These are phyloP conservation scores for Wickerhamomyces subpelliculosus DNA, from an alignment of 805 yeast species.

Conservation along the genomic window DNA sequence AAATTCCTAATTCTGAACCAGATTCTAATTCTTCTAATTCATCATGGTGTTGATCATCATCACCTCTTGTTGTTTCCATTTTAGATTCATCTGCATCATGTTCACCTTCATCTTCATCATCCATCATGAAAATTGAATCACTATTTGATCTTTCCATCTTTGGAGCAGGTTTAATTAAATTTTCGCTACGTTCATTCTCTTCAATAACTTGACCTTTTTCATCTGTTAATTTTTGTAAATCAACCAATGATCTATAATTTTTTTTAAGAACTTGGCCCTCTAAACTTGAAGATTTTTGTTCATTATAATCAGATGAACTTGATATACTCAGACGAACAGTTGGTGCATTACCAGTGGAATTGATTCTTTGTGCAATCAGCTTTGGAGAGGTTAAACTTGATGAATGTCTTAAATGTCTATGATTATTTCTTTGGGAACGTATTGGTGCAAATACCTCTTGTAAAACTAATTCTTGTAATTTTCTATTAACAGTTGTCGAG, in stretches of 20 bases:
- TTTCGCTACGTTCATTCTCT: too few relatives aligned
- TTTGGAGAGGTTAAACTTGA: conserved; percentile 14
- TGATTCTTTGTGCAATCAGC: conserved; percentile 3
- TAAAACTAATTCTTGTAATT: conserved; percentile 61
- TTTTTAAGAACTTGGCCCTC: conserved; percentile 10
- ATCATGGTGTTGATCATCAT: too few relatives aligned
- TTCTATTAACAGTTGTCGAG: conserved; percentile 64
- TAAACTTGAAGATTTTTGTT: conserved; percentile 8
- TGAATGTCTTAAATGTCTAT: conserved; percentile 6
- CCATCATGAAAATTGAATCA: conserved; percentile 39
- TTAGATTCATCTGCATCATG: background rate
- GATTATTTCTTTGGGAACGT: background rate
- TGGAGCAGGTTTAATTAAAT: background rate
- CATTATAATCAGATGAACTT: conserved; percentile 17
- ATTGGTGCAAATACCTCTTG: conserved; percentile 64
- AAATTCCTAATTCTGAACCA: conserved; percentile 10
- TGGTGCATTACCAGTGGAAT: conserved; percentile 1
- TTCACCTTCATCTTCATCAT: conserved; percentile 30
- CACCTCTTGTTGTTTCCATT: background rate
- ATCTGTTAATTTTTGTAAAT: conserved; percentile 13
- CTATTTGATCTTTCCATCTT: conserved; percentile 11
- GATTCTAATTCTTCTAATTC: conserved; percentile 6
- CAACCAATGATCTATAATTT: conserved; percentile 18
- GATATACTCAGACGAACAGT: conserved; percentile 18
- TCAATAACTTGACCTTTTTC: conserved; percentile 1